A percentile compares a stretch with the other conserved stretches of the same genome.
Conservation (phyloP, 345 rosid genomes). For the Pseudoturritis turrita region DNA sequence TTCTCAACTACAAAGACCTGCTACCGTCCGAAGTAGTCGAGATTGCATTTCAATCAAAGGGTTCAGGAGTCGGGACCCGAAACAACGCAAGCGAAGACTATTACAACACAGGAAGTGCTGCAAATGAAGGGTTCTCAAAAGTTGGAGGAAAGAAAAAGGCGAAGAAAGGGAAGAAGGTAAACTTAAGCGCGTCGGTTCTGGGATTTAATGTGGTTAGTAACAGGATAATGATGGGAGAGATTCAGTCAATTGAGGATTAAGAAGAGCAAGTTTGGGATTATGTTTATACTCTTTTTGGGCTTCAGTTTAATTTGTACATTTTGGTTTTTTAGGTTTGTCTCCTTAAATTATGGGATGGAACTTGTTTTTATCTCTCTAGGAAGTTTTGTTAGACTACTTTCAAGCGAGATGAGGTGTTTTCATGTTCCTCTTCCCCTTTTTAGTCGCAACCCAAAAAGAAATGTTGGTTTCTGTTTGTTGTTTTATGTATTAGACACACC, state of each 20-base stretch:
- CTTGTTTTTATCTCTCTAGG: constrained; percentile 19
- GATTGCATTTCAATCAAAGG: constrained; percentile 71
- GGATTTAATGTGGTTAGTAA: constrained; percentile 97
- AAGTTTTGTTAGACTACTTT: constrained; percentile 23
- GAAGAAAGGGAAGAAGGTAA: constrained; percentile 93
- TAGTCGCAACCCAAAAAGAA: background rate
- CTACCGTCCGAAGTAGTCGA: constrained; percentile 82
- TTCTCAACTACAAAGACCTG: constrained; percentile 84
- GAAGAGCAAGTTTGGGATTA: background rate
- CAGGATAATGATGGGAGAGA: constrained; percentile 99
- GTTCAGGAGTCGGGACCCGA: constrained; percentile 31
- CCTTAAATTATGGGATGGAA: constrained; percentile 1
- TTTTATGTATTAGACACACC: background rate
- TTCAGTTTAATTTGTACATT: constrained; percentile 34
- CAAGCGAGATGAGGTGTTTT: constrained; percentile 15
- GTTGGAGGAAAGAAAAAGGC: constrained; percentile 79
- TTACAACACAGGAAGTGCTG: constrained; percentile 35
- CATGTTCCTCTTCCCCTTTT: constrained; percentile 6
- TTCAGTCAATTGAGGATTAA: constrained; percentile 79
- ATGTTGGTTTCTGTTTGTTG: constrained; percentile 4
- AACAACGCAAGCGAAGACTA: constrained; percentile 37
- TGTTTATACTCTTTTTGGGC: constrained; percentile 46
- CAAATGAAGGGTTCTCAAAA: constrained; percentile 47
- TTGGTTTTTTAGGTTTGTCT: background rate
- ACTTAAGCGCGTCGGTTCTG: constrained; percentile 64